Evolutionary conservation across 192 early-diverging fungal genomes (phyloP), one percentile per base, ranked within the genome.

Genomic region (Backusella psychrophila): DNA sequence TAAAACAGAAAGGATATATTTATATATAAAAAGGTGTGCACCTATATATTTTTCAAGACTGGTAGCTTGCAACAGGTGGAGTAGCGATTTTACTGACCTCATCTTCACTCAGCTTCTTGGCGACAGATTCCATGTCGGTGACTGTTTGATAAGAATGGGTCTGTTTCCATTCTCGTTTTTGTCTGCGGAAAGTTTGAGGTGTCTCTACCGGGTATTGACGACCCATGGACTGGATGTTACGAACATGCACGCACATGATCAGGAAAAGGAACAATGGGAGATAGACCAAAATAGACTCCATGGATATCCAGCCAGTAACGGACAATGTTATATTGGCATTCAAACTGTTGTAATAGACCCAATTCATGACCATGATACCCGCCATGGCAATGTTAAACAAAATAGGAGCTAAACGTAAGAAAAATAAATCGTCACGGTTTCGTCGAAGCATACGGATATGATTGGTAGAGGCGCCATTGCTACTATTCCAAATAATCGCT

Each of bases 401-500:
- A 35, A 73, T 34, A 35, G 72, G 72, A 42, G 72, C 36, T 15
- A 63, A 35, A 17, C 72, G 46, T 17, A 73, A 23, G 36, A 73
- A 73, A 19, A 73, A 11, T n/a, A 73, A 31, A 56, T 73, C 72
- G 21, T 73, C 52, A 8, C 72, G 46, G 39, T 73, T 73, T 42
- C 53, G 29, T 33, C 72, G 72, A 38, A 73, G 34, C 23, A 52
- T 63, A 15, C 72, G 72, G 23, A 73, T 53, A 26, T 73, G 72
- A 63, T 39, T 35, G 72, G 72, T 26, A 59, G 72, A 33, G 33
- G 34, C 19, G 35, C n/a, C 15, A 12, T 63, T 73, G 8, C 34
- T 42, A 34, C 72, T 63, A 41, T 31, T 56, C 34, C 72, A 35
- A 33, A 73, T 73, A 63, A 73, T 11, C 8, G 31, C 19, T 12